Percentiles rank a stretch among this genome's conserved stretches.
These are phyloP conservation scores for Solanum paucissectum DNA, from an alignment of 257 asterid genomes.

Conservation along the genomic window DNA sequence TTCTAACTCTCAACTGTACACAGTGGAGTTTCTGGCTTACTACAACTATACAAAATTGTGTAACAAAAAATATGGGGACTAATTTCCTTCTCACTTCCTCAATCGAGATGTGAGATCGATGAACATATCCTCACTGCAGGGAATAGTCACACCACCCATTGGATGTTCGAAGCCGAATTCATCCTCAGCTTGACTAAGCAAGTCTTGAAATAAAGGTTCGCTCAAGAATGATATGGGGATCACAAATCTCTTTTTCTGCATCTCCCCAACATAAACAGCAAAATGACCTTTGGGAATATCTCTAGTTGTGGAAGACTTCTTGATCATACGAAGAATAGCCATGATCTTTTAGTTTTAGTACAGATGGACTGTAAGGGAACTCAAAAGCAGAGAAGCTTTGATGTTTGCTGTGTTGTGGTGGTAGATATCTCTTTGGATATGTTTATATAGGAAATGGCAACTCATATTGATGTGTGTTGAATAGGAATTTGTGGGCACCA, in stretches of 20 bases:
- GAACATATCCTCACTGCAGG: constrained; percentile 30
- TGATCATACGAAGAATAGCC: not conserved
- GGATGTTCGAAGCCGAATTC: constrained; percentile 39
- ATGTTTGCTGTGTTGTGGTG: not conserved
- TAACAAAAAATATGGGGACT: not conserved
- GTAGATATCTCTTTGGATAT: not conserved
- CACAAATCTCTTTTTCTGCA: constrained; percentile 24
- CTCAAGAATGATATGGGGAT: constrained; percentile 27
- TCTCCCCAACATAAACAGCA: constrained; percentile 46
- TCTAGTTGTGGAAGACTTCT: not conserved
- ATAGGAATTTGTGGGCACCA: not conserved
- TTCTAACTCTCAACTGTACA: not conserved
- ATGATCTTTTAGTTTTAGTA: not conserved
- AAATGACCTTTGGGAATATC: constrained; percentile 49
- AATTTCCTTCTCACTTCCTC: not conserved
- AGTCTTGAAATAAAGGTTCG: constrained; percentile 19
- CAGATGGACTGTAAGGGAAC: not conserved
- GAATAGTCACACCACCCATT: constrained; percentile 51
- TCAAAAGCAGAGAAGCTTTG: not conserved
- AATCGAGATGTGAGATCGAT: constrained; percentile 18
- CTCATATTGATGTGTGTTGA: not conserved
- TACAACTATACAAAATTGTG: not conserved
- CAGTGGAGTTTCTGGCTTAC: not conserved
- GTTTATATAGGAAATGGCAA: not conserved
- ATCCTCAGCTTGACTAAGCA: constrained; percentile 28